phyloP scores from a whole-genome alignment of 352 stramenopile species.

The Phytophthora pseudosyringae region DNA sequence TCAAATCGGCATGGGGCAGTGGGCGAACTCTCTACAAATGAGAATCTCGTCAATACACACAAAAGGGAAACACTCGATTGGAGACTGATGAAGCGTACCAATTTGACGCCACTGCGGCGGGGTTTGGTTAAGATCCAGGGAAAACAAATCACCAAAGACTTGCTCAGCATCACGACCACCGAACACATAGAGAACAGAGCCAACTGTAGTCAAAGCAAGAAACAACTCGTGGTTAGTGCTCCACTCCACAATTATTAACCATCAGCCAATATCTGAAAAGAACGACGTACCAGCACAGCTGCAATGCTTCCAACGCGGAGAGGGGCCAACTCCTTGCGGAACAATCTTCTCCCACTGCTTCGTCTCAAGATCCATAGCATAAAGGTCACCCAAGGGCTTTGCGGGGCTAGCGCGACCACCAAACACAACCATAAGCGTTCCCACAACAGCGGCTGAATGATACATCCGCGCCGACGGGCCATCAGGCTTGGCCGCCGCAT shows the following conservation, averaged over 20 bases:
- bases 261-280: neutral
- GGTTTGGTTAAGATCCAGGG: conserved; percentile 55
- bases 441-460: conserved; percentile 66
- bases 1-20: conserved; percentile 50
- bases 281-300: conserved; percentile 54
- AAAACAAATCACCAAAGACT: conserved; percentile 77
- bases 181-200: conserved; percentile 70
- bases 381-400: conserved; percentile 75
- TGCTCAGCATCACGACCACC: conserved; percentile 71
- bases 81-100: conserved; percentile 30
- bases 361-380: conserved; percentile 54
- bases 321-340: conserved; percentile 37
- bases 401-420: conserved; percentile 75
- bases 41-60: neutral
- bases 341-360: conserved; percentile 51
- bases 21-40: conserved; percentile 23
- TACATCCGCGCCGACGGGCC: conserved; percentile 72
- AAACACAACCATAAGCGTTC: conserved; percentile 77
- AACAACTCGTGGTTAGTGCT: conserved; percentile 9
- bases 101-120: conserved; percentile 58
- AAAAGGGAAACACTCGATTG: neutral
- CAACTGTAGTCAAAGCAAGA: conserved; percentile 44
- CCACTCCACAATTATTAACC: neutral
- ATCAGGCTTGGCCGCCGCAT: conserved; percentile 15
- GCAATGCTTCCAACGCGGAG: conserved; percentile 80